A percentile compares a stretch with the other conserved stretches of the same genome.
Evolutionary conservation across 2,329 filamentous ascomycete species (phyloP).

Genomic region (Phaeomoniella chlamydospora): DNA sequence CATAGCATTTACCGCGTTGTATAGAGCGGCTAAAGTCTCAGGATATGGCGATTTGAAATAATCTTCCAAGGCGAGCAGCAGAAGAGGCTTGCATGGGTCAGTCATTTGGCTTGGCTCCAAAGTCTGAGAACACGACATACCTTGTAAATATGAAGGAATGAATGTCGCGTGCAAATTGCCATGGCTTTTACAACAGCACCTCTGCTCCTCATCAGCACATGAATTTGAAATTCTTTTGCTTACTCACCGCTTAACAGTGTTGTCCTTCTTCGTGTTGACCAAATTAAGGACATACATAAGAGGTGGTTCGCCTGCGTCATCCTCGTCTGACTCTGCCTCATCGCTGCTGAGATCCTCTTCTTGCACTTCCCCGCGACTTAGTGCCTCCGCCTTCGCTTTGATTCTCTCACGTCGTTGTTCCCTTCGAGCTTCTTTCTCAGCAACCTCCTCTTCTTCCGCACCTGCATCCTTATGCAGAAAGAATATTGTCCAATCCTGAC

Average conservation of each 20-base stretch:
- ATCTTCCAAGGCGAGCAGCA: conserved; percentile 83
- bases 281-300: conserved; percentile 94
- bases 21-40: conserved; percentile 77
- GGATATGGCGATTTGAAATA: conserved; percentile 87
- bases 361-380: conserved; percentile 30
- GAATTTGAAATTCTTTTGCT: neutral
- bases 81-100: conserved; percentile 48
- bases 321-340: conserved; percentile 26
- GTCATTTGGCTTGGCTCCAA: conserved; percentile 1
- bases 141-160: conserved; percentile 98
- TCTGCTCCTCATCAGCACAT: conserved; percentile 28
- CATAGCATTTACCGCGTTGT: conserved; percentile 91
- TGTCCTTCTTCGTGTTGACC: conserved; percentile 96
- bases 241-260: conserved; percentile 57
- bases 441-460: conserved; percentile 61
- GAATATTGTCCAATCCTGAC: conserved; percentile 98
- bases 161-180: conserved; percentile 96
- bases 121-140: conserved; percentile 33
- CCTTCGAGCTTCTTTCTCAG: conserved; percentile 29
- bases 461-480: conserved; percentile 93
- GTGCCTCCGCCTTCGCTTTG: conserved; percentile 30
- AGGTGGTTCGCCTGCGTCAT: conserved; percentile 68
- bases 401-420: conserved; percentile 28
- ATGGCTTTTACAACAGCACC: conserved; percentile 94
- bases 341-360: conserved; percentile 34